Evolutionary conservation across 768 basidiomycete species (phyloP), one percentile per base, ranked within the genome.

Genomic region (Boletus pseudopeckii): DNA sequence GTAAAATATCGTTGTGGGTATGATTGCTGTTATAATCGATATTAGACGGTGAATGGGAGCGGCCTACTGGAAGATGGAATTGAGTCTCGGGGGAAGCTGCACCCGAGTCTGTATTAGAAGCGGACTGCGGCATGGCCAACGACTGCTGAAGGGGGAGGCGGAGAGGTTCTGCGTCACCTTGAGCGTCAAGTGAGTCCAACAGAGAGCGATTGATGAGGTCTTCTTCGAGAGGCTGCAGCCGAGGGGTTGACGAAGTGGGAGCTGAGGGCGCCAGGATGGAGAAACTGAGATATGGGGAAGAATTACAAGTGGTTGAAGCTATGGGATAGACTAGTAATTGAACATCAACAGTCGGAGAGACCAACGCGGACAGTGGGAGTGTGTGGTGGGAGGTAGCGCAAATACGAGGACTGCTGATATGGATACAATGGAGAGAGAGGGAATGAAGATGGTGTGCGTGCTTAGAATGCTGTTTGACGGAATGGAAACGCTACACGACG

Each of bases 151-250:
- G 26, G 17, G 64, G 60, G 6, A 54, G 34, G 33, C 48, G 77
- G 52, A 77, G 67, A 44, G 86, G 87, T 70, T 90, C 88, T 52
- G 87, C 80, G 80, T 91, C 89, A 47, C 85, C 88, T 72, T 89
- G 84, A 50, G 85, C 87, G 80, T 92, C 84, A 66, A 92, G 80
- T 39, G 85, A 87, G 71, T 88, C 90, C 61, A 92, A 74, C 54
- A 92, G 80, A 50, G 89, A 90, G 69, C 85, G 85, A 76, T 91
- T 92, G 69, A 92, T 90, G 64, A 85, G 84, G 72, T 88, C 89
- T 81, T 92, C 90, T 64, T 72, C 68, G 33, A 69, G 61, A 62
- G 73, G 75, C 63, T 72, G 74, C 41, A 48, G 58, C 60, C 57
- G 60, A 64, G 67, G 58, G 71, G 64, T 58, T 20, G 68, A 62